Conservation (phyloP, 2,329 filamentous ascomycete species). For the Fusarium vanettenii region DNA sequence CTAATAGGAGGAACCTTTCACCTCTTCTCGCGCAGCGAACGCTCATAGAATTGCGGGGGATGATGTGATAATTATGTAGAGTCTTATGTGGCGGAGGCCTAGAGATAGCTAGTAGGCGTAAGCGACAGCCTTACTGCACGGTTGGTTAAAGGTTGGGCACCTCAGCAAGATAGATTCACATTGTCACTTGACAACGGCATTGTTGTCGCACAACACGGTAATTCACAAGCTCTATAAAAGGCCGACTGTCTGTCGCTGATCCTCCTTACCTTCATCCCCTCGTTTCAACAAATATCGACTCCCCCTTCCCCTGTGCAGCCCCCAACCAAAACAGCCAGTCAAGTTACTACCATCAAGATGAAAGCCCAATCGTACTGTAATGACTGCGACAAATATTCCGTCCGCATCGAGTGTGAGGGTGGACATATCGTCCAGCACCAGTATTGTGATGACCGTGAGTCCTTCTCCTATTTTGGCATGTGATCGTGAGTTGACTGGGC, state of each 20-base stretch:
- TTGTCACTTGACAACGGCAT: neutral
- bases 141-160: neutral
- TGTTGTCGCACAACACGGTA: neutral
- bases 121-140: neutral
- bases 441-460: neutral
- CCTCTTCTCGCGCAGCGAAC: neutral
- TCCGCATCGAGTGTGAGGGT: neutral
- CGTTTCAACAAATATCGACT: neutral
- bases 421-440: neutral
- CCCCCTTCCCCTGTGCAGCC: neutral
- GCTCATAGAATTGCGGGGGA: neutral
- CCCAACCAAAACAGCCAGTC: neutral
- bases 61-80: neutral
- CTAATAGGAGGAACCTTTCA: neutral
- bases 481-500: neutral
- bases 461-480: neutral
- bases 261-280: neutral
- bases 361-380: neutral
- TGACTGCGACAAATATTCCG: neutral
- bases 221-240: neutral
- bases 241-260: neutral
- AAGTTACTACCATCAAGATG: neutral
- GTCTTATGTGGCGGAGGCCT: neutral
- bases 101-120: neutral
- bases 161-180: neutral